Evolutionary conservation across 2,329 filamentous ascomycete genomes (phyloP).

Genomic region (Phialophora macrospora): DNA sequence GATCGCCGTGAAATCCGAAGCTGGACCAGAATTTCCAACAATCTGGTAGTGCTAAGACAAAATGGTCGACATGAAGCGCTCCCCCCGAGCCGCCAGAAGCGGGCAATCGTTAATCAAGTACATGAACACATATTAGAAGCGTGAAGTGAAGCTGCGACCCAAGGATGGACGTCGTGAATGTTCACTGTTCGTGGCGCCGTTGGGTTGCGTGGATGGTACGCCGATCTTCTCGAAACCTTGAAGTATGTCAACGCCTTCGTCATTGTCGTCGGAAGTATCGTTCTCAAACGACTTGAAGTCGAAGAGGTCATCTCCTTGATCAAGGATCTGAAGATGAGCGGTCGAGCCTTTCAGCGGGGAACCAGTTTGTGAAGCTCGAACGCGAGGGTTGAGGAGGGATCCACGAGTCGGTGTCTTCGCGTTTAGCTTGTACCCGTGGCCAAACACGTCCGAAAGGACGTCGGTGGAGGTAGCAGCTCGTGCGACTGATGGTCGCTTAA

Average conservation of each 20-base stretch:
- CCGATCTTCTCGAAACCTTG: constrained; percentile 56
- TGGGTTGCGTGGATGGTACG: constrained; percentile 23
- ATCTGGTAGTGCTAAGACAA: constrained; percentile 7
- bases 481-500: constrained; percentile 57
- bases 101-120: constrained; percentile 15
- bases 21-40: constrained; percentile 12
- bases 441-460: constrained; percentile 55
- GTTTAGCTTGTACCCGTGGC: constrained; percentile 46
- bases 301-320: constrained; percentile 52
- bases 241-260: constrained; percentile 51
- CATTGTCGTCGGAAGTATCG: constrained; percentile 49
- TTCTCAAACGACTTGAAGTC: constrained; percentile 55
- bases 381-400: constrained; percentile 39
- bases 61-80: constrained; percentile 9
- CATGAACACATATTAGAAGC: constrained; percentile 30
- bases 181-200: constrained; percentile 10
- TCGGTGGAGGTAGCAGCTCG: constrained; percentile 56
- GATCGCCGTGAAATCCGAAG: background rate
- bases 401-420: constrained; percentile 46
- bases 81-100: constrained; percentile 4
- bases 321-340: constrained; percentile 43
- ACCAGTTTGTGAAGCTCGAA: constrained; percentile 28
- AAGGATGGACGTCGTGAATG: constrained; percentile 30
- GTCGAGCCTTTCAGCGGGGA: constrained; percentile 33
- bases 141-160: constrained; percentile 35